Conservation (phyloP, 176 grass and related monocot species). For the Carex myosuroides region DNA sequence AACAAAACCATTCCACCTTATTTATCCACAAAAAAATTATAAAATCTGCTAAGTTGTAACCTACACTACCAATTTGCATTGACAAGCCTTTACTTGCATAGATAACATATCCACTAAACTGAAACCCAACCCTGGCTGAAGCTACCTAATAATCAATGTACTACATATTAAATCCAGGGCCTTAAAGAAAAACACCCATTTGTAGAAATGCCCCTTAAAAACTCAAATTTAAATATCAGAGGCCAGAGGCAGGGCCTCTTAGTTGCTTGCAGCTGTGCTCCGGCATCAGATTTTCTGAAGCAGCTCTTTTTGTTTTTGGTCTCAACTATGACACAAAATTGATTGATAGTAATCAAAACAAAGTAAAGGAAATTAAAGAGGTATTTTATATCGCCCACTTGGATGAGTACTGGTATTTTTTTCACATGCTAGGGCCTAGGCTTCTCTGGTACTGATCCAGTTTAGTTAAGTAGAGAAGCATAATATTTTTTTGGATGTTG, state of each 20-base stretch:
- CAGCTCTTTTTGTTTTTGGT: constrained; percentile 78
- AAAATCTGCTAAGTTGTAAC: not conserved
- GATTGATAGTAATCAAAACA: not conserved
- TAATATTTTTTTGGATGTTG: not conserved
- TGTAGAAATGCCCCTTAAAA: not conserved
- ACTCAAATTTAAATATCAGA: constrained; percentile 30
- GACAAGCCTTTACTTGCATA: constrained; percentile 3
- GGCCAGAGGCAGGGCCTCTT: constrained; percentile 13
- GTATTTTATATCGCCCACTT: not conserved
- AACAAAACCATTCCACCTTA: constrained; percentile 6
- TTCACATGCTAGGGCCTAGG: not conserved
- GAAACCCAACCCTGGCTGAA: not conserved
- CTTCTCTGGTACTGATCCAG: not conserved
- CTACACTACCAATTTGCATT: not conserved
- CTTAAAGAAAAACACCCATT: not conserved
- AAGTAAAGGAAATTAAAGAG: not conserved
- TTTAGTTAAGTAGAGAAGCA: not conserved
- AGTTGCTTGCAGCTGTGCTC: constrained; percentile 59
- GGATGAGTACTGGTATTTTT: not conserved
- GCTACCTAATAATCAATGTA: not conserved
- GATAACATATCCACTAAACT: not conserved
- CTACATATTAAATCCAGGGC: not conserved
- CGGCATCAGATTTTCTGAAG: constrained; percentile 29
- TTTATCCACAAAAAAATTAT: constrained; percentile 1
- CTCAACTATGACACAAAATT: constrained; percentile 34